phyloP scores from a whole-genome alignment of 805 yeast genomes.

The Metschnikowia koreensis region DNA sequence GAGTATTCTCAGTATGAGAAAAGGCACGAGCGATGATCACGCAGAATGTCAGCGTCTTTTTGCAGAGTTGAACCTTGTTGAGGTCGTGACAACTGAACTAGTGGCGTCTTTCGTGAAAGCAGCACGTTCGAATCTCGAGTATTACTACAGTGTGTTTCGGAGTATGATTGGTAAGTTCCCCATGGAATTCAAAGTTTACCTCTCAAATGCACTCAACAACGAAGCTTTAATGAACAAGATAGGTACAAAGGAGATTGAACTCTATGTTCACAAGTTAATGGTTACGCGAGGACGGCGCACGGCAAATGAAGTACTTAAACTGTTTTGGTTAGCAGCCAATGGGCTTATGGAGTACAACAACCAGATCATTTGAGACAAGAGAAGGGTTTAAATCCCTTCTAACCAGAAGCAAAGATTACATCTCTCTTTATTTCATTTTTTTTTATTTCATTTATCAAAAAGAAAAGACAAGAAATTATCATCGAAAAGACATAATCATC shows the following conservation, averaged over 20 bases:
- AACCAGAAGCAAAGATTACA: neutral
- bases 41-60: constrained; percentile 23
- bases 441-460: no score
- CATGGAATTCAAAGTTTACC: constrained; percentile 37
- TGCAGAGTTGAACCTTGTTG: constrained; percentile 22
- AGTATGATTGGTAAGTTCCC: constrained; percentile 48
- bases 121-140: constrained; percentile 60
- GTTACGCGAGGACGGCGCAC: constrained; percentile 65
- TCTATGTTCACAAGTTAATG: constrained; percentile 52
- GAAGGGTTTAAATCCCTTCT: constrained; percentile 5
- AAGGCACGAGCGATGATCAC: constrained; percentile 45
- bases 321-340: constrained; percentile 63
- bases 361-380: constrained; percentile 13
- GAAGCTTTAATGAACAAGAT: constrained; percentile 10
- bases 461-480: no score
- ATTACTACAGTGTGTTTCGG: constrained; percentile 52
- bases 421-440: no score
- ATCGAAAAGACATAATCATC: neutral
- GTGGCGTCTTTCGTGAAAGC: constrained; percentile 37
- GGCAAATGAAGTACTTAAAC: constrained; percentile 55
- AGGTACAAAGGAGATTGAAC: constrained; percentile 33
- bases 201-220: constrained; percentile 5
- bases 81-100: constrained; percentile 27
- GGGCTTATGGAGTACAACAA: constrained; percentile 46
- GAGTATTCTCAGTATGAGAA: constrained; percentile 43